Evolutionary conservation across 176 grass and related monocot genomes (phyloP).

Genomic region (Musa troglodytarum): DNA sequence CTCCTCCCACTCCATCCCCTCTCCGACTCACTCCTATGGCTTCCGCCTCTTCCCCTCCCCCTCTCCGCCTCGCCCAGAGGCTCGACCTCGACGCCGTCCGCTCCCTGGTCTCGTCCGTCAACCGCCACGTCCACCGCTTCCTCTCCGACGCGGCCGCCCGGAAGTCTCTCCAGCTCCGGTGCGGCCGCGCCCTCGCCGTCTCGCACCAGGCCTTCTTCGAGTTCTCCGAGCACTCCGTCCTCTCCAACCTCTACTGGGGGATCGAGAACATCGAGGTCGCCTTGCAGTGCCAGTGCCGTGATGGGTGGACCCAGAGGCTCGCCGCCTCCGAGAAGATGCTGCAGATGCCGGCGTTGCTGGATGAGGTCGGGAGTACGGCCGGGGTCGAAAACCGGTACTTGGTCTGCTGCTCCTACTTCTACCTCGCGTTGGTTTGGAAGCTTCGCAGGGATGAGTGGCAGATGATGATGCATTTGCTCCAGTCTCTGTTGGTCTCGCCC

Average conservation of each 20-base stretch:
- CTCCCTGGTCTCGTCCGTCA: constrained; percentile 42
- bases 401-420: constrained; percentile 82
- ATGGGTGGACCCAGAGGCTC: constrained; percentile 21
- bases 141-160: constrained; percentile 38
- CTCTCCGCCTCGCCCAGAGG: background rate
- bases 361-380: constrained; percentile 55
- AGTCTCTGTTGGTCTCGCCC: constrained; percentile 47
- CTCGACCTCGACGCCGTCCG: constrained; percentile 31
- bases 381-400: constrained; percentile 60
- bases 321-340: constrained; percentile 48
- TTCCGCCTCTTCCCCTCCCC: background rate
- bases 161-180: constrained; percentile 22
- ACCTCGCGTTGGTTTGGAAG: constrained; percentile 58
- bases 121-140: constrained; percentile 44
- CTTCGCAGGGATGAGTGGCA: constrained; percentile 69
- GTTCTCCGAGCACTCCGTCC: constrained; percentile 31
- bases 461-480: constrained; percentile 82
- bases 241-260: constrained; percentile 52
- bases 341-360: constrained; percentile 68
- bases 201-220: constrained; percentile 2
- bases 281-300: background rate
- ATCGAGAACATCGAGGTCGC: constrained; percentile 35
- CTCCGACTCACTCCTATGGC: background rate
- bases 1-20: background rate
- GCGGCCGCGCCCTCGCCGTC: constrained; percentile 21